Evolutionary conservation across 805 yeast species (phyloP).

Genomic region (Sugiyamaella valdiviana): DNA sequence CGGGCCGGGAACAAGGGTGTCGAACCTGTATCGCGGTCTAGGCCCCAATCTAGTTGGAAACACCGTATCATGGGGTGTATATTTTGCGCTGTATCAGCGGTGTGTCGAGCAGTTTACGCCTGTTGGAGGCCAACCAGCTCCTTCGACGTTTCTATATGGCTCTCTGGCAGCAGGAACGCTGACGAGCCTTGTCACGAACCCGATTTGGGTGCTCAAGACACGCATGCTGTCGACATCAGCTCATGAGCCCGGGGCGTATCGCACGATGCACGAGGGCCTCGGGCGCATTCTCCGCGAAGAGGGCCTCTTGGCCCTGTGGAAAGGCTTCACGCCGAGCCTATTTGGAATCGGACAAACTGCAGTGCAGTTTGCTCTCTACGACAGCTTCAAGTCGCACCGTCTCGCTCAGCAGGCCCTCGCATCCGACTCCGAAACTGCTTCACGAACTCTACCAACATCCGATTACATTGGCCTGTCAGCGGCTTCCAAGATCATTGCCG

Average conservation of each 20-base stretch:
- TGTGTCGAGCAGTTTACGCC: conserved; percentile 25
- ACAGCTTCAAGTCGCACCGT: conserved; percentile 49
- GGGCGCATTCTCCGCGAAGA: conserved; percentile 43
- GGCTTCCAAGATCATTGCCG: conserved; percentile 59
- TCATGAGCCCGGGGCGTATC: conserved; percentile 45
- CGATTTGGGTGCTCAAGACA: conserved; percentile 93
- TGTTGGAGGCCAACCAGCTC: conserved; percentile 6
- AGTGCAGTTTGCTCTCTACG: conserved; percentile 80
- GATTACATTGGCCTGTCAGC: conserved; percentile 67
- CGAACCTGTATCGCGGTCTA: conserved; percentile 61
- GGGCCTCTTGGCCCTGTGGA: conserved; percentile 61
- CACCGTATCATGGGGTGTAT: conserved; percentile 81
- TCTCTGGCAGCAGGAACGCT: conserved; percentile 68
- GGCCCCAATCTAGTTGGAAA: conserved; percentile 78
- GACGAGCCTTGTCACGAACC: conserved; percentile 77
- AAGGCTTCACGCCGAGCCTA: conserved; percentile 67
- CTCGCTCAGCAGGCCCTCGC: conserved; percentile 9
- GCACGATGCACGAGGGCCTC: conserved; percentile 52
- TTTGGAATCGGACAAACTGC: conserved; percentile 87
- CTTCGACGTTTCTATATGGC: conserved; percentile 38
- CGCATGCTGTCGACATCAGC: conserved; percentile 59
- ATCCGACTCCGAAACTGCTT: conserved; percentile 1
- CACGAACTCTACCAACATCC: conserved; percentile 32
- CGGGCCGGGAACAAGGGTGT: conserved; percentile 3
- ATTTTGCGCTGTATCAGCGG: conserved; percentile 69